A percentile compares a stretch with the other conserved stretches of the same genome.
These are phyloP conservation scores for Coemansia sp. DNA, from an alignment of 192 early-diverging fungal species.

Conservation along the genomic window DNA sequence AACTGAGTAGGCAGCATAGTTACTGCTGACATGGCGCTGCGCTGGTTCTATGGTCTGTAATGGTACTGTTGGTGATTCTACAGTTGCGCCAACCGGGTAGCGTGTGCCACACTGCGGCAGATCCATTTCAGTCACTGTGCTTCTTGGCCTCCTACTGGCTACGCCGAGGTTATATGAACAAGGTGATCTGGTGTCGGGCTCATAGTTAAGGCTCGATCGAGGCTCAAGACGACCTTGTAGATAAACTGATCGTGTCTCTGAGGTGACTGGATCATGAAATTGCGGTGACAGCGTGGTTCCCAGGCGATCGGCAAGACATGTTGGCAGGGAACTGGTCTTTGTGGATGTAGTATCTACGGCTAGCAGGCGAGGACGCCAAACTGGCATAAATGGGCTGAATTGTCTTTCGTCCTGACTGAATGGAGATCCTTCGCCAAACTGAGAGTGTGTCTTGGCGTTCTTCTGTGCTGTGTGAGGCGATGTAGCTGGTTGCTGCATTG, in stretches of 20 bases:
- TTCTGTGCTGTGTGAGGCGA: not conserved
- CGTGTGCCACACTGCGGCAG: not conserved
- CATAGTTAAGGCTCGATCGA: not conserved
- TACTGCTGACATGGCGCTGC: not conserved
- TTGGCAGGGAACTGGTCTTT: conserved; percentile 1
- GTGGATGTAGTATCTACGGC: not conserved
- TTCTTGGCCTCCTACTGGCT: not conserved
- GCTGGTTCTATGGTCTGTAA: not conserved
- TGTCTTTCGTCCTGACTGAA: no score
- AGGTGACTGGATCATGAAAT: not conserved
- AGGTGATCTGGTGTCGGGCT: not conserved
- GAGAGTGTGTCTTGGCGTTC: not conserved
- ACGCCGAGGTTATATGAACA: not conserved
- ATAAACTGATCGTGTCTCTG: not conserved
- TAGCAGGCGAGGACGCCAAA: not conserved
- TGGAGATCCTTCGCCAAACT: not conserved
- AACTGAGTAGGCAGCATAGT: not conserved
- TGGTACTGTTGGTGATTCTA: not conserved
- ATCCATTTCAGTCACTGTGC: not conserved
- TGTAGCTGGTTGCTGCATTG: conserved; percentile 3
- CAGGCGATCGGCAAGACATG: not conserved
- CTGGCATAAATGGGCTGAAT: not conserved
- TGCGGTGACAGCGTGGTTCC: not conserved
- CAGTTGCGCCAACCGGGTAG: not conserved
- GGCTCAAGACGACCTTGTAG: not conserved